These are phyloP conservation scores for Trametes versicolor DNA, from an alignment of 1,284 basidiomycete species.

Conservation along the genomic window DNA sequence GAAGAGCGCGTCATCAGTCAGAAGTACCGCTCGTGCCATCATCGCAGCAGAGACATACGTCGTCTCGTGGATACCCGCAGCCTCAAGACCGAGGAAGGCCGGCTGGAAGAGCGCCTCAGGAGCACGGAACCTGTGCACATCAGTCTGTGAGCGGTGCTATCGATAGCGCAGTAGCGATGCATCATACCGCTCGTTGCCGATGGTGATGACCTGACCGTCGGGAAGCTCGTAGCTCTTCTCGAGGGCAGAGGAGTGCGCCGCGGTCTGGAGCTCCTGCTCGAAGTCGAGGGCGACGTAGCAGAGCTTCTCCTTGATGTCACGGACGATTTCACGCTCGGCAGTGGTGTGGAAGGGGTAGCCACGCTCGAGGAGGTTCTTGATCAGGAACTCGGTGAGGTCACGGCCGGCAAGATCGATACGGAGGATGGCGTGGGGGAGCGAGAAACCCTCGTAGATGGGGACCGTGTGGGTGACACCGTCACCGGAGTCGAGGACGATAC, in stretches of 20 bases:
- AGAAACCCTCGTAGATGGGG: constrained; percentile 96
- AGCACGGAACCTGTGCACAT: constrained; percentile 81
- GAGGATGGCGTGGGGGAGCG: constrained; percentile 93
- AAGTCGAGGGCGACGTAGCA: constrained; percentile 98
- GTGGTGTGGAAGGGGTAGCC: constrained; percentile 96
- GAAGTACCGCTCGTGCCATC: constrained; percentile 29
- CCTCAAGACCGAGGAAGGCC: constrained; percentile 91
- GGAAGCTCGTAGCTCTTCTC: constrained; percentile 98
- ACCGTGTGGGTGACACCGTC: constrained; percentile 96
- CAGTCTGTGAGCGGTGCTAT: constrained; percentile 5
- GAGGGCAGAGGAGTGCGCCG: constrained; percentile 89
- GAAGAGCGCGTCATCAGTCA: constrained; percentile 48
- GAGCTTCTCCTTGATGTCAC: constrained; percentile 99
- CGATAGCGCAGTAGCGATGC: not conserved
- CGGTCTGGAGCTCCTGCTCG: constrained; percentile 95
- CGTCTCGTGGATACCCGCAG: constrained; percentile 95
- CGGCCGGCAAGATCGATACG: constrained; percentile 96
- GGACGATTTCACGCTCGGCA: constrained; percentile 95
- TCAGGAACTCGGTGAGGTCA: constrained; percentile 92
- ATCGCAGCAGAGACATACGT: constrained; percentile 62
- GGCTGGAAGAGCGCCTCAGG: constrained; percentile 99
- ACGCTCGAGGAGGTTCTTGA: constrained; percentile 94
- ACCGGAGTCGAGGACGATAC: constrained; percentile 95
- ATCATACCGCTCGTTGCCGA: constrained; percentile 89
- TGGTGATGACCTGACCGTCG: constrained; percentile 96